Base-by-base conservation (phyloP, 2,329 filamentous ascomycete species). In the Apiospora arundinis region DNA sequence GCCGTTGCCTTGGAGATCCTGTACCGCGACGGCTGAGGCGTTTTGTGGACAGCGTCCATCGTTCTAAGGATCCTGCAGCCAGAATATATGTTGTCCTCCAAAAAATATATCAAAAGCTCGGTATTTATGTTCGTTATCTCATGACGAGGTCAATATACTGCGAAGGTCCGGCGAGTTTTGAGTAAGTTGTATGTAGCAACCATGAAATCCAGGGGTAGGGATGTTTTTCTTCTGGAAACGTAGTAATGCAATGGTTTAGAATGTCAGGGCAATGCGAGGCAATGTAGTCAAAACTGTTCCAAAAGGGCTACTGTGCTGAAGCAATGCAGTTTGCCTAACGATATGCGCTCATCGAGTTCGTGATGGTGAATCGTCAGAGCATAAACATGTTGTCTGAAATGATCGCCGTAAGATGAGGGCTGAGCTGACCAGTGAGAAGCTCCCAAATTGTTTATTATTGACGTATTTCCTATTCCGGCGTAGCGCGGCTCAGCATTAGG, bases 21-120 rank as follows among this genome's bases (percentile, higher is more conserved):
- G 40, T 69, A 71, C 72, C 75, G 73, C 67, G 77, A 73, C 67
- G 73, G 75, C 69, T 68, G 74, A 5, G 74, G 74, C 67, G 74
- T 72, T 25, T 72, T 71, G 48, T 74, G 72, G 2, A 40, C 68
- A 1, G 21, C 69, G 44, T 75, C 63, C 70, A 42, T 68, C 14
- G 40, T n/a, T 6, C 11, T 14, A 21, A 69, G 21, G 32, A 68
- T 52, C 28, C 44, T 40, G 46, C 37, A 21, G 52, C 67, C n/a
- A n/a, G 40, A 68, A 42, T 37, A 23, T 32, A 21, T 49, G 23
- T 48, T 68, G 25, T 46, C 65, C 23, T 32, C 32, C 32, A 32
- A 67, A 46, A 21, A 46, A 67, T 3, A 28, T 28, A 67, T 9
- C 32, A 11, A 40, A 63, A 40, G 32, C 32, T 63, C 56, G 18